These are phyloP conservation scores for Fusarium caatingaense DNA, from an alignment of 2,329 filamentous ascomycete genomes.

Conservation along the genomic window DNA sequence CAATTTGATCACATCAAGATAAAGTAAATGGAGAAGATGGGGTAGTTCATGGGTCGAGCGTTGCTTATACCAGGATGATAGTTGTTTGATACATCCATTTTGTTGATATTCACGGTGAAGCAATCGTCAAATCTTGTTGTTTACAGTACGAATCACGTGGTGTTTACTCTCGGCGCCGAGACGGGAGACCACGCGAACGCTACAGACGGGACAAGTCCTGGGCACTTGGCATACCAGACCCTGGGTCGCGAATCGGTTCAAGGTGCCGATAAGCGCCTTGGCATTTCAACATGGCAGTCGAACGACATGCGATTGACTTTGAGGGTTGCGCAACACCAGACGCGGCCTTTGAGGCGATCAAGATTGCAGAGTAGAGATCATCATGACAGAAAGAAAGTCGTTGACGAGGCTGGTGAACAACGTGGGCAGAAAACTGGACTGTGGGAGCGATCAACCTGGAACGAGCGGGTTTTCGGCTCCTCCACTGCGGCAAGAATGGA, in stretches of 20 bases:
- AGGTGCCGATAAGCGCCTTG: constrained; percentile 46
- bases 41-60: constrained; percentile 28
- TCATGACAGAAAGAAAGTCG: not conserved
- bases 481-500: constrained; percentile 19
- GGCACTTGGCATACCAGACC: constrained; percentile 41
- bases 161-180: constrained; percentile 14
- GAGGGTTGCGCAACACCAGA: not conserved
- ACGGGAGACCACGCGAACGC: constrained; percentile 28
- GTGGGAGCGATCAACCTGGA: constrained; percentile 5
- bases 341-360: not conserved
- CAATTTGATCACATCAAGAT: constrained; percentile 25
- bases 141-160: constrained; percentile 28
- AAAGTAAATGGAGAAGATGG: constrained; percentile 26
- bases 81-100: too few relatives aligned
- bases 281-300: constrained; percentile 31
- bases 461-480: not conserved
- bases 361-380: not conserved
- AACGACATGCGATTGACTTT: constrained; percentile 26
- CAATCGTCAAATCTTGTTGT: not conserved
- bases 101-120: not conserved
- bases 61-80: not conserved
- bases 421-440: constrained; percentile 1
- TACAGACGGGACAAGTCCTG: constrained; percentile 33
- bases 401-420: constrained; percentile 20
- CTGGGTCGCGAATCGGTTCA: constrained; percentile 42